These are phyloP conservation scores for Lasiosphaeria ovina DNA, from an alignment of 495 filamentous ascomycete species.

Conservation along the genomic window DNA sequence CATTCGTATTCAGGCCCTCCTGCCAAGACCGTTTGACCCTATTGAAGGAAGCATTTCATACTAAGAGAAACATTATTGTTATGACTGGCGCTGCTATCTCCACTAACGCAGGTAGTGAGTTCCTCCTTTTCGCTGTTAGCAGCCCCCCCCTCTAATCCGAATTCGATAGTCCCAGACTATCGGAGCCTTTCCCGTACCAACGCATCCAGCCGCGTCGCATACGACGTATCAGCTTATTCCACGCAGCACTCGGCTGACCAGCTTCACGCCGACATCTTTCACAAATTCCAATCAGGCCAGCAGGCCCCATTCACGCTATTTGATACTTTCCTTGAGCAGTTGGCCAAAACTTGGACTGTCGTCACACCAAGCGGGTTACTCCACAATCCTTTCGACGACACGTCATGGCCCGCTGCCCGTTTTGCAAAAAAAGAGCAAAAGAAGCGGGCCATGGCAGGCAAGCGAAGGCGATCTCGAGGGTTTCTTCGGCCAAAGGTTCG, in stretches of 20 bases:
- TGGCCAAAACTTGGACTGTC: background rate
- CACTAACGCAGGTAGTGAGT: background rate
- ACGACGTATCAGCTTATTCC: background rate
- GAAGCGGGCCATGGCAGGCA: background rate
- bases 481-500: conserved; percentile 5
- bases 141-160: background rate
- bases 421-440: background rate
- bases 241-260: background rate
- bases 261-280: background rate
- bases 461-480: background rate
- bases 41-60: background rate
- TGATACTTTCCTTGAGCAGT: background rate
- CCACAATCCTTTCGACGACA: background rate
- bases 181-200: background rate
- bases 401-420: background rate
- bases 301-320: background rate
- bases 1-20: too few relatives aligned
- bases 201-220: background rate
- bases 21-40: too few relatives aligned
- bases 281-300: background rate
- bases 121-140: background rate
- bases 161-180: background rate
- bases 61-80: background rate
- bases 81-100: background rate
- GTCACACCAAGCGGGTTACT: background rate